Conservation (phyloP, 2,329 filamentous ascomycete species). For the Beauveria sp. region DNA sequence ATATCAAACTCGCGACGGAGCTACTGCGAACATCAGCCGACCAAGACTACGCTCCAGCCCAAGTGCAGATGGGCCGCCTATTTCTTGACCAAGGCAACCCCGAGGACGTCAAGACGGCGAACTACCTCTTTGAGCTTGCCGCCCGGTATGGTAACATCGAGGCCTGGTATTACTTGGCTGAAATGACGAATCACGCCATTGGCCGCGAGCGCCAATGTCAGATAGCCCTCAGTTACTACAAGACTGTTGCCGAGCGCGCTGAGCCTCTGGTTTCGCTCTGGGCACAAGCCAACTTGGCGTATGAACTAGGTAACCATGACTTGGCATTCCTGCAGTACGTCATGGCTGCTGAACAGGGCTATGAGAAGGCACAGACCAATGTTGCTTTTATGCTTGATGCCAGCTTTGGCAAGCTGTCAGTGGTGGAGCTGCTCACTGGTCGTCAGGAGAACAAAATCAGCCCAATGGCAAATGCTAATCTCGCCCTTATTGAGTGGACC, state of each 20-base stretch:
- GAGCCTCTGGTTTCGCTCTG: constrained; percentile 71
- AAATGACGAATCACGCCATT: constrained; percentile 74
- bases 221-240: constrained; percentile 75
- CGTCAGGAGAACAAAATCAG: constrained; percentile 17
- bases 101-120: constrained; percentile 67
- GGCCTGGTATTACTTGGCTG: constrained; percentile 85
- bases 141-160: constrained; percentile 78
- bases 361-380: constrained; percentile 83
- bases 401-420: constrained; percentile 41
- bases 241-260: constrained; percentile 65
- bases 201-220: constrained; percentile 72
- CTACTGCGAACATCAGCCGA: constrained; percentile 74
- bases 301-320: constrained; percentile 70
- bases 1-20: constrained; percentile 64
- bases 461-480: constrained; percentile 43
- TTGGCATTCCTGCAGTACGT: constrained; percentile 74
- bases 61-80: constrained; percentile 74
- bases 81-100: constrained; percentile 74
- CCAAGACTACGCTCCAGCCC: constrained; percentile 70
- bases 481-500: constrained; percentile 91
- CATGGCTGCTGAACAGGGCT: constrained; percentile 87
- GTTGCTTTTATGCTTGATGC: constrained; percentile 82
- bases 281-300: constrained; percentile 74
- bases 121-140: constrained; percentile 81
- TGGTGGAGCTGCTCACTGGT: constrained; percentile 34